Evolutionary conservation across 2,329 filamentous ascomycete species (phyloP).

Genomic region (Mycosphaerella arachidis): DNA sequence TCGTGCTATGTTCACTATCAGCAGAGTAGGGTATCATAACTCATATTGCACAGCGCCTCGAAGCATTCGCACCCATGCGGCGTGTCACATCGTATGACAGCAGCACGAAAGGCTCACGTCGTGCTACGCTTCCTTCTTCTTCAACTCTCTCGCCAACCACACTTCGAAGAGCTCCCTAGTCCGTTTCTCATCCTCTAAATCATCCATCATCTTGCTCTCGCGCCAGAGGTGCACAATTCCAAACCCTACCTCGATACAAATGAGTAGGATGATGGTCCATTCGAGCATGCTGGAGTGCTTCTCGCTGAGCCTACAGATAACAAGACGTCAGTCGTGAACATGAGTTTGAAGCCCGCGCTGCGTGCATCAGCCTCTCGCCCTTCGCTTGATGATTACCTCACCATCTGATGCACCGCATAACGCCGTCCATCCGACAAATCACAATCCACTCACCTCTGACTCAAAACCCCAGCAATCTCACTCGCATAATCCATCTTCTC

Average conservation of each 20-base stretch:
- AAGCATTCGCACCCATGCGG: too few relatives aligned
- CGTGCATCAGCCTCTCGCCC: not conserved
- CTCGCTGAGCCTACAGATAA: slow-evolving; percentile 59
- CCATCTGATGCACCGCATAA: too few relatives aligned
- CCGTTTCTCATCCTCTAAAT: slow-evolving; percentile 39
- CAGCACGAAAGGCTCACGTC: not conserved
- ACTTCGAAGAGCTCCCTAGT: slow-evolving; percentile 38
- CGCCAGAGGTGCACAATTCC: slow-evolving; percentile 71
- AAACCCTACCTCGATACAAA: slow-evolving; percentile 86
- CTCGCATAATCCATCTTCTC: slow-evolving; percentile 98
- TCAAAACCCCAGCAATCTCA: slow-evolving; percentile 83
- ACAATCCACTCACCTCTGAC: slow-evolving; percentile 56
- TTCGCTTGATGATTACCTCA: too few relatives aligned
- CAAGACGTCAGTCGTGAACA: not conserved
- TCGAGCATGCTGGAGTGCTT: slow-evolving; percentile 83
- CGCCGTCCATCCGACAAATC: too few relatives aligned
- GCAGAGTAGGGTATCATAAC: not conserved
- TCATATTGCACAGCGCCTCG: too few relatives aligned
- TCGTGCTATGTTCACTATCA: not conserved
- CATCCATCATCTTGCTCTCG: slow-evolving; percentile 49
- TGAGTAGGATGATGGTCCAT: slow-evolving; percentile 93
- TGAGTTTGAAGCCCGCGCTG: not conserved
- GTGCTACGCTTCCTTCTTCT: not conserved
- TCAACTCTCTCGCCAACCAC: slow-evolving; percentile 34
- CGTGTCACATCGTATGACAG: not conserved